Base-by-base conservation (phyloP, 192 early-diverging fungal genomes). In the Chytriomyces sp. region DNA sequence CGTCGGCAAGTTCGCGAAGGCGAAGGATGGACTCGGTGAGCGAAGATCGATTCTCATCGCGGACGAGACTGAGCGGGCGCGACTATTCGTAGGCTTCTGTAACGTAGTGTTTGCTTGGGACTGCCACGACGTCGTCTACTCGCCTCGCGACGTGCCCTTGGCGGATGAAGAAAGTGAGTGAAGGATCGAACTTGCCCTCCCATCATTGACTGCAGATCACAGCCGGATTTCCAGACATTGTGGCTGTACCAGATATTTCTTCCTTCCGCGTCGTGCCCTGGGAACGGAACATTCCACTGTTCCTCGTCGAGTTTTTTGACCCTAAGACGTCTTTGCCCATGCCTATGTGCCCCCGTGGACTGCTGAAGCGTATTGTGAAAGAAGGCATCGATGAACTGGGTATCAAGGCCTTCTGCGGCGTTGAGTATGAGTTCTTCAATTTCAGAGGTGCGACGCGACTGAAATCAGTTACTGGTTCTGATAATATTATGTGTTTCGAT, bases 81-180 rank as follows among this genome's bases (percentile, higher is more conserved):
- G n/a, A n/a, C 30, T 39, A 19, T 39, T 8, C 33, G 4, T 61
- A 90, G 89, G 89, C 1, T 92, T 94, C 66, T 92, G 91, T 70
- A 89, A 83, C 17, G 88, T 92, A n/a, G 79, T 91, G 32, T 92
- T 89, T 75, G 85, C 86, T 7, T 93, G 92, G 91, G 92, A 94
- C 70, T 85, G 90, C 74, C 90, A 90, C 64, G 92, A 94, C 76
- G 75, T 82, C 55, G 64, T 80, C 2, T 92, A 92, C 73, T 59
- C 75, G 10, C 77, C n/a, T 58, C 74, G 65, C 5, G 58, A 63
- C 64, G 71, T 73, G 6, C 66, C 77, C 54, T 73, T 80, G 49
- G 64, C 73, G 36, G 72, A 77, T 73, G 80, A 75, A n/a, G 75
- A 79, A 31, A 73, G 72, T 12, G 76, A 77, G 25, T 36, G 37